Conservation (phyloP, 495 filamentous ascomycete genomes). For the Penicillium simplicissimum region DNA sequence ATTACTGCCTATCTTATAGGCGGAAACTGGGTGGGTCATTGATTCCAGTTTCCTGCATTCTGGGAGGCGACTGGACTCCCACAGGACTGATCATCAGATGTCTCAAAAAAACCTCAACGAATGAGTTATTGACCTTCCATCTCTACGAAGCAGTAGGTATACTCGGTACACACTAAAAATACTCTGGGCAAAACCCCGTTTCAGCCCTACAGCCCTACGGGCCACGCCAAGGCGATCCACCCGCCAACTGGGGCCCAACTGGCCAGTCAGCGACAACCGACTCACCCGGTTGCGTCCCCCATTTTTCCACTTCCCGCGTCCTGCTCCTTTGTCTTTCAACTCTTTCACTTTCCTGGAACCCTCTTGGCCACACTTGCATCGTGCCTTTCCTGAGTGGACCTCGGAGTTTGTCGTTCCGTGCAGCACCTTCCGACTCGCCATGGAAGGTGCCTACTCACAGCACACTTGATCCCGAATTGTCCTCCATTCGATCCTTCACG, state of each 20-base stretch:
- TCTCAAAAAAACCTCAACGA: no score
- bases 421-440: background rate
- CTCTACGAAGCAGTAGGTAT: no score
- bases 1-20: background rate
- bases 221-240: constrained; percentile 22
- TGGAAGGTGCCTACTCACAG: constrained; percentile 8
- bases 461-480: background rate
- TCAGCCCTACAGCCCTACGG: constrained; percentile 28
- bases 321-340: constrained; percentile 1
- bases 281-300: background rate
- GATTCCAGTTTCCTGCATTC: background rate
- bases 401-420: background rate
- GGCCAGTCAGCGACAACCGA: background rate
- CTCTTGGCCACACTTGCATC: no score
- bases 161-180: no score
- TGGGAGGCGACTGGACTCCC: background rate
- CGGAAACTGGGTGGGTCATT: background rate
- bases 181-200: background rate
- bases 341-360: background rate
- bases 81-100: no score
- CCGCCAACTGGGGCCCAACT: background rate
- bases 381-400: no score
- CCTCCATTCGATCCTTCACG: background rate
- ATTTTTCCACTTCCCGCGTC: constrained; percentile 7
- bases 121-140: no score